Evolutionary conservation across 345 rosid genomes (phyloP), one percentile per base, ranked within the genome.

Genomic region (Conringia planisiliqua): DNA sequence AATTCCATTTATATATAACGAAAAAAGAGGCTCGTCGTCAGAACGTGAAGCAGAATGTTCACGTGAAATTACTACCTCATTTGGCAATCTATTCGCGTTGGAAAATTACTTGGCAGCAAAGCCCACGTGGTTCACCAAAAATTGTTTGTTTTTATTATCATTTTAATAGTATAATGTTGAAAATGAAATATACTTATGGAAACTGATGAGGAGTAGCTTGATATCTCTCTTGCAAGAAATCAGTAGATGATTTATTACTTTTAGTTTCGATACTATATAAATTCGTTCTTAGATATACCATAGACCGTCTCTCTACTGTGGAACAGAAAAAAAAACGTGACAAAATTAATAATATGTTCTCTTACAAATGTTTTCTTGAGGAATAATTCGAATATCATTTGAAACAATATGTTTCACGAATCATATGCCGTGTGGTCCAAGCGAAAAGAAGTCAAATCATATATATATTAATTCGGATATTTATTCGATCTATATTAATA

Each of bases 401-500:
- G 42, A 26, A 44, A 55, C 16, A 44, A 55, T 10, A 57, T 46
- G 62, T 29, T 59, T 54, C 44, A 29, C 61, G 73, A 67, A 75
- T 39, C 73, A 59, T 67, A 67, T 75, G 62, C 78, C 68, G 43
- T 75, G 78, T 67, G 78, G 54, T 59, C 73, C 68, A 58, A 67
- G 46, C 5, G 48, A 26, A 29, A 74, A 56, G 7, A 73, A 42
- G 35, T 54, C 38, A 30, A 55, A 58, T 58, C n/a, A 58, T 33
- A 35, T 32, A 56, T 32, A n/a, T 56, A 14, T 56, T 33, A 42
- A 20, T 20, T 20, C 43, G 26, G 47, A 58, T 70, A n/a, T n/a
- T 58, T 9, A 33, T 70, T 47, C 38, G 36, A 13, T 59, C 22
- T 10, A 3, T 22, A 20, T n/a, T 47, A 27, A 27, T 47, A 27